These are phyloP conservation scores for Penicillium maclennaniae DNA, from an alignment of 495 filamentous ascomycete species.

Conservation along the genomic window DNA sequence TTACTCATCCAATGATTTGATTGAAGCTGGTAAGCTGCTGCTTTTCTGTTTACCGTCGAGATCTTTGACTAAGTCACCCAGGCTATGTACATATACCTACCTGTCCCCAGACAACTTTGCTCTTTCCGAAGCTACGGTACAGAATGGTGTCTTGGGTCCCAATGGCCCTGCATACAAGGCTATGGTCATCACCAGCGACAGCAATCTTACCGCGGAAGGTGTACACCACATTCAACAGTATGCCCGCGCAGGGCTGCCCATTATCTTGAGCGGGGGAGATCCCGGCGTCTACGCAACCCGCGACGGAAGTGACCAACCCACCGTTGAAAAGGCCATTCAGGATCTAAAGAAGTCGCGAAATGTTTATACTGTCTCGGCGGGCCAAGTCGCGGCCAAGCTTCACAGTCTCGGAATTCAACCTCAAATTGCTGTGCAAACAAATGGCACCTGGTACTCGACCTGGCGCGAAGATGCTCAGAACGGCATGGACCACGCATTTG, in stretches of 20 bases:
- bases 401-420: conserved; percentile 18
- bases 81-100: conserved; percentile 51
- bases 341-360: conserved; percentile 15
- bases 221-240: conserved; percentile 33
- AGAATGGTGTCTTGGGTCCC: conserved; percentile 32
- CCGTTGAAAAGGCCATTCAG: conserved; percentile 8
- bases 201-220: conserved; percentile 34
- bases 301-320: conserved; percentile 2
- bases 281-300: conserved; percentile 6
- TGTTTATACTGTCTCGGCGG: conserved; percentile 11
- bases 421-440: conserved; percentile 17
- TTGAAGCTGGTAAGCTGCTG: conserved; percentile 9
- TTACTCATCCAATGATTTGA: conserved; percentile 18
- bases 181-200: conserved; percentile 36
- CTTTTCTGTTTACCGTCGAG: conserved; percentile 8
- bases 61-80: conserved; percentile 22
- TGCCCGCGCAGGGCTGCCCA: conserved; percentile 35
- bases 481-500: conserved; percentile 32
- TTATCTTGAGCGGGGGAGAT: conserved; percentile 12
- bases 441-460: conserved; percentile 33
- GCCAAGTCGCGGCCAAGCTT: conserved; percentile 22
- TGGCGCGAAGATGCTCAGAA: conserved; percentile 25
- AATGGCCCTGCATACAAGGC: conserved; percentile 43
- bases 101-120: conserved; percentile 46
- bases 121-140: conserved; percentile 30